These are phyloP conservation scores for Yamadazyma taylorii DNA, from an alignment of 1,139 yeast species.

Conservation along the genomic window DNA sequence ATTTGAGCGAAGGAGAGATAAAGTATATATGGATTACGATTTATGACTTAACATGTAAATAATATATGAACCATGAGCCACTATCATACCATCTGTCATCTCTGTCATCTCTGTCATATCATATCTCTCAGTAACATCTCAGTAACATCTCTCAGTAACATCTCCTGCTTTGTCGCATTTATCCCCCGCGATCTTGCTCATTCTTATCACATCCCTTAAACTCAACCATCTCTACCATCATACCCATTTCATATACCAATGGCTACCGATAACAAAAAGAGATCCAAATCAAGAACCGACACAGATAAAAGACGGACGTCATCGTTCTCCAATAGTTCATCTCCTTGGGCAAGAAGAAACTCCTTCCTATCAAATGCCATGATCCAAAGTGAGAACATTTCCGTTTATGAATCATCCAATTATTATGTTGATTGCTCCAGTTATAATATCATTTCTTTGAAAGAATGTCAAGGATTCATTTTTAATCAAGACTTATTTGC, in stretches of 20 bases:
- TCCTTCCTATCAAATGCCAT: slow-evolving; percentile 61
- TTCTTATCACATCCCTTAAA: too few species aligned
- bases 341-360: slow-evolving; percentile 59
- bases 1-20: too few species aligned
- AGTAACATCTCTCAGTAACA: too few species aligned
- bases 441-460: slow-evolving; percentile 47
- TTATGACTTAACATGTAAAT: slow-evolving; percentile 1
- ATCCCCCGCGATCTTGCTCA: too few species aligned
- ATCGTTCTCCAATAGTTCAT: slow-evolving; percentile 48
- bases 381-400: slow-evolving; percentile 60
- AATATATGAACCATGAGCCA: background rate
- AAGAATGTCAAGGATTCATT: slow-evolving; percentile 70
- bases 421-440: slow-evolving; percentile 31
- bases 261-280: background rate
- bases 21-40: background rate
- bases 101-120: too few species aligned
- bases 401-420: slow-evolving; percentile 52
- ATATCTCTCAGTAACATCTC: too few species aligned
- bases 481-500: slow-evolving; percentile 78
- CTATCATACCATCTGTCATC: too few species aligned
- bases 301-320: slow-evolving; percentile 33
- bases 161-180: too few species aligned
- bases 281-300: slow-evolving; percentile 1
- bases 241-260: background rate
- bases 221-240: background rate